A percentile compares a stretch with the other conserved stretches of the same genome.
Conservation (phyloP, 345 rosid genomes). For the Arabis hirsuta region DNA sequence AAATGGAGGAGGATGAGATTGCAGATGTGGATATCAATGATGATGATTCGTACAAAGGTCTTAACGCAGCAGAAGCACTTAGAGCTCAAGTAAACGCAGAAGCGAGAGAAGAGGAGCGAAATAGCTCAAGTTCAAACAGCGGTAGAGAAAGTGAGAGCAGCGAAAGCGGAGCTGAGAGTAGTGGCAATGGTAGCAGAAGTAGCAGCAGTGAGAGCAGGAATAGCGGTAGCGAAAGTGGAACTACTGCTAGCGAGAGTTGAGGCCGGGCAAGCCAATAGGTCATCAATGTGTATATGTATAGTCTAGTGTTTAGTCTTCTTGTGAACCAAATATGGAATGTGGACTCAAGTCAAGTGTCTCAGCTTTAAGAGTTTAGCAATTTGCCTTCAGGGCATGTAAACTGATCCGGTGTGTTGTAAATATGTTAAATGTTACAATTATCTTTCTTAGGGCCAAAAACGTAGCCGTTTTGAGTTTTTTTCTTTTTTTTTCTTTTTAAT, state of each 20-base stretch:
- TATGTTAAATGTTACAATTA: no score
- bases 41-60: conserved; percentile 59
- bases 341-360: conserved; percentile 1
- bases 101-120: conserved; percentile 39
- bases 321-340: background rate
- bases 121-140: conserved; percentile 66
- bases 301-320: background rate
- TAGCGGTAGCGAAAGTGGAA: no score
- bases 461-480: background rate
- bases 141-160: conserved; percentile 60
- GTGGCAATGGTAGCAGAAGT: conserved; percentile 53
- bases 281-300: background rate
- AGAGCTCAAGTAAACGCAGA: conserved; percentile 77
- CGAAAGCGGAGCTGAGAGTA: conserved; percentile 50
- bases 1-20: conserved; percentile 72
- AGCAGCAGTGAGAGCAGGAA: conserved; percentile 50
- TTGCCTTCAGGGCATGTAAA: no score
- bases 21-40: conserved; percentile 80
- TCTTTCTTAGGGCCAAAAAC: no score
- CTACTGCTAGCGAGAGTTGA: conserved; percentile 14
- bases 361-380: background rate
- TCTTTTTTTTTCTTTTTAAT: background rate
- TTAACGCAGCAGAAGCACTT: conserved; percentile 86
- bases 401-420: no score
- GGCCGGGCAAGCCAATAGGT: conserved; percentile 19